phyloP scores from a whole-genome alignment of 2,329 filamentous ascomycete genomes.

The Ophiostoma novo-ulmi region DNA sequence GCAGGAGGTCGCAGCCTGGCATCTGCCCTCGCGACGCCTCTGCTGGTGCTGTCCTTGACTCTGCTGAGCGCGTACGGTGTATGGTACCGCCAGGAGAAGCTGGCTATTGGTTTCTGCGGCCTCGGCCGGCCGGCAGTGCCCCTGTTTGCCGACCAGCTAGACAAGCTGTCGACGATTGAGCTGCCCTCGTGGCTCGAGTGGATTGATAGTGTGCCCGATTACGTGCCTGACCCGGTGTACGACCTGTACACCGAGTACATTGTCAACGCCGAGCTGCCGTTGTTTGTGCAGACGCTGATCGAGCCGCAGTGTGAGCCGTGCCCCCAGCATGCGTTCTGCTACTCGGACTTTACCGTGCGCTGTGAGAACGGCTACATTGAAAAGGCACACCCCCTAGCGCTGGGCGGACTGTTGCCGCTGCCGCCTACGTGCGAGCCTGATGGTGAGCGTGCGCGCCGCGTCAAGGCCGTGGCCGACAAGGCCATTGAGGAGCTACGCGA shows the following conservation, averaged over 20 bases:
- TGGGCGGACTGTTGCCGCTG: slow-evolving; percentile 75
- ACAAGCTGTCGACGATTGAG: slow-evolving; percentile 36
- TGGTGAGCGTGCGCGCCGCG: slow-evolving; percentile 80
- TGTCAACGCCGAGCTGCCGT: slow-evolving; percentile 55
- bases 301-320: slow-evolving; percentile 85
- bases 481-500: slow-evolving; percentile 82
- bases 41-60: slow-evolving; percentile 66
- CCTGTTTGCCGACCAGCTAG: slow-evolving; percentile 35
- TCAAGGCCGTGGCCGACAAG: slow-evolving; percentile 81
- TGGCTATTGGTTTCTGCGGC: slow-evolving; percentile 93
- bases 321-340: slow-evolving; percentile 85
- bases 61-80: slow-evolving; percentile 66
- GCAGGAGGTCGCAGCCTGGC: slow-evolving; percentile 34
- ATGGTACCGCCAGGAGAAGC: slow-evolving; percentile 91
- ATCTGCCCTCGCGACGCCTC: slow-evolving; percentile 52
- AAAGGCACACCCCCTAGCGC: slow-evolving; percentile 73
- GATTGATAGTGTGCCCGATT: slow-evolving; percentile 37
- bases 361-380: slow-evolving; percentile 87
- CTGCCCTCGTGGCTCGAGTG: slow-evolving; percentile 14
- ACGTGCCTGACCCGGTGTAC: slow-evolving; percentile 34
- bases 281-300: slow-evolving; percentile 63
- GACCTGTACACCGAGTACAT: slow-evolving; percentile 37
- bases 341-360: slow-evolving; percentile 65
- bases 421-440: slow-evolving; percentile 92
- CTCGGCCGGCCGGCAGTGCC: slow-evolving; percentile 60